These are phyloP conservation scores for Capsella rubella DNA, from an alignment of 441 rosid genomes.

Conservation along the genomic window DNA sequence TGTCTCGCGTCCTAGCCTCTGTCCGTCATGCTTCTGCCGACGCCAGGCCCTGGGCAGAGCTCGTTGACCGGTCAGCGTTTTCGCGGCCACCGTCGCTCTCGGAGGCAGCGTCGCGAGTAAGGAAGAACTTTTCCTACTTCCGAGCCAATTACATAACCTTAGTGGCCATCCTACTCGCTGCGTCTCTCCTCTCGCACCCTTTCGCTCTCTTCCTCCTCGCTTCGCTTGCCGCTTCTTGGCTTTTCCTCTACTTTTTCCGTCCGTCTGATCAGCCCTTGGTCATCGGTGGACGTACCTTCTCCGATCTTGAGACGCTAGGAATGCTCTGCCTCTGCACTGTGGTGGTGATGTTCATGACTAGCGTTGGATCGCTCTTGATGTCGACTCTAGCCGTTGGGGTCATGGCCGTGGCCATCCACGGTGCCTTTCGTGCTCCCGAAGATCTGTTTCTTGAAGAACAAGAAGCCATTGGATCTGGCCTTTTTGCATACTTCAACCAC, in stretches of 20 bases:
- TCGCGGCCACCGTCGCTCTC: slow-evolving; percentile 56
- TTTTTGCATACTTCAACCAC: slow-evolving; percentile 50
- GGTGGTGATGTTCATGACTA: slow-evolving; percentile 59
- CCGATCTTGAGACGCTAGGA: slow-evolving; percentile 58
- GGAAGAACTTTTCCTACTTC: slow-evolving; percentile 62
- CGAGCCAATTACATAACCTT: slow-evolving; percentile 55
- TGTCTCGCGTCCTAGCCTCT: slow-evolving; percentile 46
- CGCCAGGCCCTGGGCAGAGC: slow-evolving; percentile 65
- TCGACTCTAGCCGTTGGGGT: slow-evolving; percentile 51
- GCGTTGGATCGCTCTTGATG: slow-evolving; percentile 60
- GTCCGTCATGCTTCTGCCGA: slow-evolving; percentile 47
- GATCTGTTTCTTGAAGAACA: slow-evolving; percentile 68
- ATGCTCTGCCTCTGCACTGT: slow-evolving; percentile 48
- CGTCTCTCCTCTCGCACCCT: slow-evolving; percentile 64
- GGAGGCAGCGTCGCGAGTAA: slow-evolving; percentile 54
- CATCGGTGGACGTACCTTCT: slow-evolving; percentile 55
- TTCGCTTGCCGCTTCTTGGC: slow-evolving; percentile 61
- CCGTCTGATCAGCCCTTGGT: slow-evolving; percentile 60
- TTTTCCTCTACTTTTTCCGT: slow-evolving; percentile 59
- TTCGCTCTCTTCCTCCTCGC: slow-evolving; percentile 61
- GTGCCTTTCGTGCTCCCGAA: slow-evolving; percentile 60
- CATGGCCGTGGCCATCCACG: slow-evolving; percentile 53
- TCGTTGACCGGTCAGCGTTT: slow-evolving; percentile 57
- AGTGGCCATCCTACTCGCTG: slow-evolving; percentile 53
- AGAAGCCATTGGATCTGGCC: slow-evolving; percentile 51